phyloP scores from a whole-genome alignment of 2,329 filamentous ascomycete species.

The Coniochaeta sp. region DNA sequence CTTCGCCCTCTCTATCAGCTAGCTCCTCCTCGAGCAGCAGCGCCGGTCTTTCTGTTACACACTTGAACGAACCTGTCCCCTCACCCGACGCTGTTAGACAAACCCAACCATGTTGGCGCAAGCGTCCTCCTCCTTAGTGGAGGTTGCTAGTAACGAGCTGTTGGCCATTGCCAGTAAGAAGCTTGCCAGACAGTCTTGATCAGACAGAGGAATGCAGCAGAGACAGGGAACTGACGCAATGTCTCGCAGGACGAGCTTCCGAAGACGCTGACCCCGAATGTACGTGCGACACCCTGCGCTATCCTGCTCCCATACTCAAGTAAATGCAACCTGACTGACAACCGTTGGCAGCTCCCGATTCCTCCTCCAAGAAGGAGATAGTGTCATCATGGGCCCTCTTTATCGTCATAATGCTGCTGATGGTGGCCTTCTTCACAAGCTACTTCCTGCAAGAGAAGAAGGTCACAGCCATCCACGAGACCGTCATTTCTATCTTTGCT shows the following conservation, averaged over 20 bases:
- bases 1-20: not conserved
- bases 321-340: not conserved
- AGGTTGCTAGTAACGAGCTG: slow-evolving; percentile 28
- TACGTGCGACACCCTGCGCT: slow-evolving; percentile 17
- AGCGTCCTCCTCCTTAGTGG: slow-evolving; percentile 26
- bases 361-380: slow-evolving; percentile 84
- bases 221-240: not conserved
- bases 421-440: slow-evolving; percentile 90
- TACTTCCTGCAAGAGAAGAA: slow-evolving; percentile 95
- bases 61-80: not conserved
- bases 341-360: slow-evolving; percentile 52
- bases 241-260: slow-evolving; percentile 29
- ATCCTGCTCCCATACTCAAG: not conserved
- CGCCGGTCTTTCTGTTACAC: not conserved
- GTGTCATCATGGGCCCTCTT: slow-evolving; percentile 96
- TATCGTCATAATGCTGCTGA: slow-evolving; percentile 90
- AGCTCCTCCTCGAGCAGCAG: not conserved
- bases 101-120: slow-evolving; percentile 24
- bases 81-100: not conserved
- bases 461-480: slow-evolving; percentile 96
- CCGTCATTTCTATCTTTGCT: slow-evolving; percentile 95
- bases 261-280: slow-evolving; percentile 40
- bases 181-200: slow-evolving; percentile 3
- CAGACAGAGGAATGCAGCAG: slow-evolving; percentile 12
- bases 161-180: not conserved